Evolutionary conservation across 148 eudicot genomes (phyloP).

Genomic region (Euryodendron excelsum): DNA sequence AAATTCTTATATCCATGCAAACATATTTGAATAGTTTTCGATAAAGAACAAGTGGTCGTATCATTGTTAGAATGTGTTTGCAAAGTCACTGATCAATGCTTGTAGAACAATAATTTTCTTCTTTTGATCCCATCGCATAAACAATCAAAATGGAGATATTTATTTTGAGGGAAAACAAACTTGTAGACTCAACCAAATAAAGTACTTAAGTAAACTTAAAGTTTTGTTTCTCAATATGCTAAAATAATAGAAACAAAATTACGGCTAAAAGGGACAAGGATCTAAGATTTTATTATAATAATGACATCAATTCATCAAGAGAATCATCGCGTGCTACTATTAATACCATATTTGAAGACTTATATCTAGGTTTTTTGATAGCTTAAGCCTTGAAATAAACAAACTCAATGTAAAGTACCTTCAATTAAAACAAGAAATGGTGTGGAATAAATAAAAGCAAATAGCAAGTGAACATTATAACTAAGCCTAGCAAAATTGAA

Average conservation of each 20-base stretch:
- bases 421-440: no score
- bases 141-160: no score
- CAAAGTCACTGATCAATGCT: background rate
- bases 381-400: background rate
- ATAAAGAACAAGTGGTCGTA: no score
- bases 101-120: no score
- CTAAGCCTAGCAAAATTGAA: background rate
- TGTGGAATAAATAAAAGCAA: no score
- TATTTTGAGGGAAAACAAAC: no score
- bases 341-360: no score
- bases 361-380: background rate
- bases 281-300: no score
- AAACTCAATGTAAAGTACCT: background rate
- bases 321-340: background rate
- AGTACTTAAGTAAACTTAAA: no score
- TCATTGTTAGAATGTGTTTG: background rate
- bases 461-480: no score
- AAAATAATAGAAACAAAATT: background rate
- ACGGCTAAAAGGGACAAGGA: background rate
- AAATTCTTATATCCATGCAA: background rate
- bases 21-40: background rate
- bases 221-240: background rate
- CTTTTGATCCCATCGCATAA: background rate
- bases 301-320: background rate
- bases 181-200: no score